Base-by-base conservation (phyloP, 345 rosid species). In the Aquilaria sinensis region DNA sequence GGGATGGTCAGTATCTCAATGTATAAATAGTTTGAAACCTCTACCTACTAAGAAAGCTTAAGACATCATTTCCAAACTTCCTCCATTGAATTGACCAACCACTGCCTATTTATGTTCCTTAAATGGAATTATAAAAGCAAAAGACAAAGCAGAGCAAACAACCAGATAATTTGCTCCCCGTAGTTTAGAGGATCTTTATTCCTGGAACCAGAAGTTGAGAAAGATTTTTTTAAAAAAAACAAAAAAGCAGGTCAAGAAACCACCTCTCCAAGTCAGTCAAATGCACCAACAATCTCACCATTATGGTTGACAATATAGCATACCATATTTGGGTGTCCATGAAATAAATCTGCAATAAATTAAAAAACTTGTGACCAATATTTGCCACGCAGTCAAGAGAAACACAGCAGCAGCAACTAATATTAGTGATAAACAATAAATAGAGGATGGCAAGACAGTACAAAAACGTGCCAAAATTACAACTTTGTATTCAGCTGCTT, bases 271-370 rank as follows among this genome's bases (percentile, higher is more conserved):
- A 90, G 76, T 62, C 90, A 95, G 78, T 93, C 95, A 73, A 86
- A 88, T 69, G 97, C 98, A 54, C 98, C 97, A 78, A 77, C 64
- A 77, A 86, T 72, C 67, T 97, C 98, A 80, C 98, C 98, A 72
- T 88, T 67, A 88, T 70, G 47, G 98, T 93, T 56, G 98, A 93
- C 75, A 75, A 85, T 62, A 90, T 75, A 52, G 97, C 67, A 80
- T 93, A 93, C 98, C 97, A 93, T 66, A 93, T 86, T 82, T 93
- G 98, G 56, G 94, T 81, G 77, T 93, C 98, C 97, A 92, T 84
- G 57, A 91, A 91, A 67, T 92, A 92, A 51, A 92, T 85, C 96
- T 92, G 81, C 77, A 72, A 51, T 30, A 58, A 62, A 78, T 41
- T 47, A 49, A 31, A 61, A 67, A 67, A 49, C 57, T 58, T 54